Base-by-base conservation (phyloP, 108 stramenopile genomes). In the Stephanodiscus minutulus region DNA sequence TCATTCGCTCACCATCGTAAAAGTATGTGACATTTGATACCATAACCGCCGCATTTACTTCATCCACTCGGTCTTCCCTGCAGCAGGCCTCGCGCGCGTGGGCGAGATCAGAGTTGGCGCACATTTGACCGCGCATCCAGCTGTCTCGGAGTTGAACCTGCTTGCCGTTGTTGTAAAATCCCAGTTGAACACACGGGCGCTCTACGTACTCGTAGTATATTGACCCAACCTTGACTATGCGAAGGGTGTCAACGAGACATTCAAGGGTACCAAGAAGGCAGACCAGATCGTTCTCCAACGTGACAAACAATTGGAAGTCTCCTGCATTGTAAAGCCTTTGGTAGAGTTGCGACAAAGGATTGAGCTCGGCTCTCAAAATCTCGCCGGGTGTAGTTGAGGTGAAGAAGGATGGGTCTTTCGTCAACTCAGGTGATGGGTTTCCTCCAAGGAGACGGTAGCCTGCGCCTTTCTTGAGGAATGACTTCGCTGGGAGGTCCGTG, bases 391-490 rank as follows among this genome's bases (percentile, higher is more conserved):
- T 37, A 68, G 68, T 59, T 9, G 64, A 29, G 24, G 44, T 7
- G 15, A 73, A 73, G 35, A 44, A 69, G 39, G 22, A 31, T 18
- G 64, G 65, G 62, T 77, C 76, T 56, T 50, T 82, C 76, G 68
- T 73, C 50, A 73, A 47, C 11, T 79, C 71, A 13, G 77, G 77
- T 7, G 68, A 41, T 25, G 82, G 50, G 28, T 27, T 73, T 11
- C 73, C 64, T 43, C 88, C 90, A 31, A 88, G 61, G 21, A 88
- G 69, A 5, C 81, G 70, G 50, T 85, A 91, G 15, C 37, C 74
- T 35, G 87, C 88, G 28, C 87, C 87, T 29, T 49, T 60, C 33
- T 72, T 73, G 33, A 93, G 73, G 44, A 91, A 93, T 15, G 85
- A 53, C 36, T 74, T 36, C 5, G n/a, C 15, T 7, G 87, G 87